Percentiles rank a stretch among this genome's conserved stretches.
Conservation (phyloP, 108 stramenopile species). For the Skeletonema potamos region DNA sequence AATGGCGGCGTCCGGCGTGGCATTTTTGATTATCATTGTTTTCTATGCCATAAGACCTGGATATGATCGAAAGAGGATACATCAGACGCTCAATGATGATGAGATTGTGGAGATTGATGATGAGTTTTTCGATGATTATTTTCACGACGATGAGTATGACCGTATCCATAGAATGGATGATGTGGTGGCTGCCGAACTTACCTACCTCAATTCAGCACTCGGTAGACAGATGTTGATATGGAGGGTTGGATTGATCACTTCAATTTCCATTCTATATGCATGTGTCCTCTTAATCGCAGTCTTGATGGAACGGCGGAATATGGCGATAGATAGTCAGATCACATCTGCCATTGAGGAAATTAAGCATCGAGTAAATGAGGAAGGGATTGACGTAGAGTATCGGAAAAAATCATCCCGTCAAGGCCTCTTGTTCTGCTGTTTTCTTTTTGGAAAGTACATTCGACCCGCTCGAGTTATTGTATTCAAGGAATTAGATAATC, state of each 20-base stretch:
- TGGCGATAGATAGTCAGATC: slow-evolving; percentile 31
- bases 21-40: slow-evolving; percentile 21
- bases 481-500: slow-evolving; percentile 23
- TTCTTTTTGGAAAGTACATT: slow-evolving; percentile 29
- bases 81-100: slow-evolving; percentile 9
- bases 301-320: slow-evolving; percentile 44
- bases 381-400: slow-evolving; percentile 49
- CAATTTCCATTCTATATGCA: slow-evolving; percentile 22
- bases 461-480: slow-evolving; percentile 41
- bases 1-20: slow-evolving; percentile 18
- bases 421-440: neutral
- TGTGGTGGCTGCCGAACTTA: slow-evolving; percentile 36
- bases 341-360: slow-evolving; percentile 33
- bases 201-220: slow-evolving; percentile 37
- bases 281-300: slow-evolving; percentile 31
- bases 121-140: slow-evolving; percentile 37
- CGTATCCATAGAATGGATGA: slow-evolving; percentile 37
- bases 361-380: slow-evolving; percentile 23
- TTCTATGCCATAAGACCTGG: slow-evolving; percentile 47
- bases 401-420: slow-evolving; percentile 17
- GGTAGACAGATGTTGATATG: slow-evolving; percentile 23
- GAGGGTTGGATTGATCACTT: slow-evolving; percentile 19
- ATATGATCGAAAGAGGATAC: slow-evolving; percentile 19
- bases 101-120: slow-evolving; percentile 25
- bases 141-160: slow-evolving; percentile 37